Evolutionary conservation across 495 filamentous ascomycete genomes (phyloP).

Genomic region (Aspergillus campestris): DNA sequence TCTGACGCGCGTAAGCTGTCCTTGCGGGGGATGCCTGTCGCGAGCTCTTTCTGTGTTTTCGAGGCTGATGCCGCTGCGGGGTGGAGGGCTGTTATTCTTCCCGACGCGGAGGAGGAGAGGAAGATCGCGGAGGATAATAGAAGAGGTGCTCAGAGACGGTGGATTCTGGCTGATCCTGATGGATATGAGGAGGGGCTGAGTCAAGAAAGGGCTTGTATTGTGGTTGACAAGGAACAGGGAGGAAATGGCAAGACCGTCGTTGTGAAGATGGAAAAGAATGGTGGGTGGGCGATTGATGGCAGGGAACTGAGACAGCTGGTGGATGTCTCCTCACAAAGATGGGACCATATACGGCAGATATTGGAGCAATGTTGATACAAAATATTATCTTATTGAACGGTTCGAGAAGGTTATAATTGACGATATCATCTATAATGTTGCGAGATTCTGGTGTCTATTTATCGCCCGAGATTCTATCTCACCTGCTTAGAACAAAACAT

Average conservation of each 20-base stretch:
- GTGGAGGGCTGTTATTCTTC: slow-evolving; percentile 31
- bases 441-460: neutral
- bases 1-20: slow-evolving; percentile 41
- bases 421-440: slow-evolving; percentile 23
- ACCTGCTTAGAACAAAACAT: neutral
- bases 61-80: slow-evolving; percentile 47
- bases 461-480: neutral
- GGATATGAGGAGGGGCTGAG: slow-evolving; percentile 78
- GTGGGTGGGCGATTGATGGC: slow-evolving; percentile 55
- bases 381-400: slow-evolving; percentile 1
- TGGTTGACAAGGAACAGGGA: slow-evolving; percentile 55
- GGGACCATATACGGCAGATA: slow-evolving; percentile 43
- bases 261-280: slow-evolving; percentile 67
- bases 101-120: slow-evolving; percentile 36
- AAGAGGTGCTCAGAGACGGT: slow-evolving; percentile 44
- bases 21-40: slow-evolving; percentile 55
- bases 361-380: slow-evolving; percentile 28
- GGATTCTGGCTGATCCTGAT: slow-evolving; percentile 84
- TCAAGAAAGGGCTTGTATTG: slow-evolving; percentile 61
- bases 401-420: slow-evolving; percentile 14
- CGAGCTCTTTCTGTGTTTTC: slow-evolving; percentile 68
- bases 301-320: slow-evolving; percentile 49
- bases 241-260: slow-evolving; percentile 46
- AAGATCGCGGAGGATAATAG: slow-evolving; percentile 20
- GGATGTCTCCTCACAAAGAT: slow-evolving; percentile 43